Evolutionary conservation across 2,329 filamentous ascomycete species (phyloP), one percentile per base, ranked within the genome.

Genomic region (Fusarium sarcochroum): DNA sequence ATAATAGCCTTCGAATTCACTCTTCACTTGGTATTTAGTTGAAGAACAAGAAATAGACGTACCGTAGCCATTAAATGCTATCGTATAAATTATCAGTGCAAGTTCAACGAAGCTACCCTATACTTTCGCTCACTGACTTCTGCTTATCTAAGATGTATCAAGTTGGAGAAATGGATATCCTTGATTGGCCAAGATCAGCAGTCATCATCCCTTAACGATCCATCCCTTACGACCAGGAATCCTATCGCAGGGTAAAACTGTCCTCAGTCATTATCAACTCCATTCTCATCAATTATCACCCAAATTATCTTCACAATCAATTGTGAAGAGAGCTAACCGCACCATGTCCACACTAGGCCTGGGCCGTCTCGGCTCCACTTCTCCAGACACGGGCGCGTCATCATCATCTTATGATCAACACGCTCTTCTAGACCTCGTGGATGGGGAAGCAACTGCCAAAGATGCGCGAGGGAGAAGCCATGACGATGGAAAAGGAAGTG

Each of bases 351-450:
- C n/a, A 13, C 7, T 34, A 63, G 37, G 42, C 14, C 10, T 27
- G 23, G 35, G 20, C 10, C 48, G 25, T 2, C 9, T 37, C 2
- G 59, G 52, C 20, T 64, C 59, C 58, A 62, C 57, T 14, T 62
- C 51, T 1, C 61, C 61, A 7, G 61, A 65, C 13, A 46, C 25
- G 7, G 41, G 35, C 59, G 61, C 61, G 61, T 59, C 61, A 51
- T 17, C 41, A 10, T 35, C 34, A 35, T 48, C 60, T 2, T 15
- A 51, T 9, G 59, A 64, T 20, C 54, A 65, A 15, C 59, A 59
- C 27, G 52, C 55, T 4, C 54, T 70, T 0, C 65, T 70, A 3
- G 42, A 70, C 9, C 42, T 63, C 25, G 51, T 48, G 1, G 63
- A 70, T 7, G 58, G 47, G 0, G 58, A 70, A 32, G 34, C 55